Percentiles rank a stretch among this genome's conserved stretches.
These are phyloP conservation scores for Yamadazyma triangularis DNA, from an alignment of 1,139 yeast species.

Conservation along the genomic window DNA sequence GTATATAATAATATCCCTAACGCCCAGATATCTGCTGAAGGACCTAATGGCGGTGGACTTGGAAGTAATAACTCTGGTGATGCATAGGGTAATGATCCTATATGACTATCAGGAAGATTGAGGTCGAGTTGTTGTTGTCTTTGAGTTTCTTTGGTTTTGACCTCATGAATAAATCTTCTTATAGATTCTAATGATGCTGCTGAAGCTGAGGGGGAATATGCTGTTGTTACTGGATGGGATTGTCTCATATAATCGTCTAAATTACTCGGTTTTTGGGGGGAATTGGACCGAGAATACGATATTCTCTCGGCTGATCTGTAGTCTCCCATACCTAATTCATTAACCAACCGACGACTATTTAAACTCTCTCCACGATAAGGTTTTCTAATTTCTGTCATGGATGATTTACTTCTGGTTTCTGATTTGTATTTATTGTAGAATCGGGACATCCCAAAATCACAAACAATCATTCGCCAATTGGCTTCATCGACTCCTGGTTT, in stretches of 20 bases:
- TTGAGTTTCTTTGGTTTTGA: conserved; percentile 13
- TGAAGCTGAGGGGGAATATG: not conserved
- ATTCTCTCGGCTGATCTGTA: conserved; percentile 2
- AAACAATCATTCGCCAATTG: conserved; percentile 42
- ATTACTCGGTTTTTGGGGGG: conserved; percentile 5
- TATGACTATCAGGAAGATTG: conserved; percentile 56
- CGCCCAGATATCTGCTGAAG: conserved; percentile 87
- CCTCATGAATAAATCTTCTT: conserved; percentile 11
- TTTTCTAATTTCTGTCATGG: conserved; percentile 29
- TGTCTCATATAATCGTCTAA: not conserved
- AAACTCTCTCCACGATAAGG: conserved; percentile 32
- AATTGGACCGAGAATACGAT: conserved; percentile 10
- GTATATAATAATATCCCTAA: conserved; percentile 76
- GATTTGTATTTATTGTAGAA: conserved; percentile 21
- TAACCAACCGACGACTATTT: conserved; percentile 13
- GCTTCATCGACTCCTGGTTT: conserved; percentile 17
- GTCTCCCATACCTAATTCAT: conserved; percentile 7
- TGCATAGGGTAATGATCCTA: conserved; percentile 91
- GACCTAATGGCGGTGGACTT: conserved; percentile 64
- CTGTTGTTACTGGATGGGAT: not conserved
- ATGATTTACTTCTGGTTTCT: conserved; percentile 46
- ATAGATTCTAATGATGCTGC: conserved; percentile 12
- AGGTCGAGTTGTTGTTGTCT: conserved; percentile 19
- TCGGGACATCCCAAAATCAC: conserved; percentile 85
- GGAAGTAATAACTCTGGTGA: conserved; percentile 78